Evolutionary conservation across 495 filamentous ascomycete species (phyloP).

Genomic region (Annulohypoxylon maeteangense): DNA sequence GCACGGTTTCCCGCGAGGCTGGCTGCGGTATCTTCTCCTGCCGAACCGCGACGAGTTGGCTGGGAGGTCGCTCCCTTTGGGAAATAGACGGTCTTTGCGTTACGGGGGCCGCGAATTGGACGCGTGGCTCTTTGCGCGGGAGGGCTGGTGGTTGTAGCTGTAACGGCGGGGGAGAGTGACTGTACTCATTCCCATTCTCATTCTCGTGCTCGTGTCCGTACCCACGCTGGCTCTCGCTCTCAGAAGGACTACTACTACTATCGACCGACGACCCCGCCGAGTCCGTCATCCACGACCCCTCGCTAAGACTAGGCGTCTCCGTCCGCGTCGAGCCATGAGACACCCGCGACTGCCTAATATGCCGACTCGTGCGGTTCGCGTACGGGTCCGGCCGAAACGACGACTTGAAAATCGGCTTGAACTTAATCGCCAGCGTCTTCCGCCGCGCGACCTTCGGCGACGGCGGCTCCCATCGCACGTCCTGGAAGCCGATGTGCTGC

Average conservation of each 20-base stretch:
- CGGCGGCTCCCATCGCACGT: not conserved
- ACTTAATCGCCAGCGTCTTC: not conserved
- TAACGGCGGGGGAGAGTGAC: not conserved
- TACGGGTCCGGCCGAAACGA: not conserved
- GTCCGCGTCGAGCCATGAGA: not conserved
- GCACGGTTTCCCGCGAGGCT: slow-evolving; percentile 7
- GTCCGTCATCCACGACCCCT: not conserved
- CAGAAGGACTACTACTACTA: not conserved
- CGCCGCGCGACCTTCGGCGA: not conserved
- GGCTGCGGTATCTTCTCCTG: not conserved
- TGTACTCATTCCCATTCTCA: not conserved
- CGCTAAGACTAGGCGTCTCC: not conserved
- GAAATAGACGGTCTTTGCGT: not conserved
- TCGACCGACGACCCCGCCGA: not conserved
- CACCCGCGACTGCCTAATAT: not conserved
- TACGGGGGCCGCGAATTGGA: not conserved
- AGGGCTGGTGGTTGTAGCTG: not conserved
- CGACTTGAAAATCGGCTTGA: not conserved
- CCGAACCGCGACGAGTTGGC: not conserved
- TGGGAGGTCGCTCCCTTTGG: not conserved
- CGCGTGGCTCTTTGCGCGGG: not conserved
- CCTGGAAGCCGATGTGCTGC: not conserved
- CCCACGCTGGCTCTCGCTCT: too few relatives aligned
- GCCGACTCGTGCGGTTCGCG: not conserved
- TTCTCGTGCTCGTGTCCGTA: not conserved